Evolutionary conservation across 2,329 filamentous ascomycete genomes (phyloP).

Genomic region (Zopfia rhizophila): DNA sequence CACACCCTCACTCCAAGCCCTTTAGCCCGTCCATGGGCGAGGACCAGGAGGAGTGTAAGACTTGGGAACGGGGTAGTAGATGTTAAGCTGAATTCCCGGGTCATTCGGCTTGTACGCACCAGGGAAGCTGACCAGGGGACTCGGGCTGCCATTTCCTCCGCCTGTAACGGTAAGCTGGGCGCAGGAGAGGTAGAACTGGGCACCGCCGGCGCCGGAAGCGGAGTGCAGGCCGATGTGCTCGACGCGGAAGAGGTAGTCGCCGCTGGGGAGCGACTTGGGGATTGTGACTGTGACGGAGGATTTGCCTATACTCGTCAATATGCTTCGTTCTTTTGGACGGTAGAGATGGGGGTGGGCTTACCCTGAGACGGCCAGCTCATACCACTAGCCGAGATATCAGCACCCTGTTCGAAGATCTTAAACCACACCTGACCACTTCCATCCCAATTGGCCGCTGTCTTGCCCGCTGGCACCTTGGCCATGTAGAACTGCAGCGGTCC

Average conservation of each 20-base stretch:
- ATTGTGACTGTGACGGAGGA: constrained; percentile 42
- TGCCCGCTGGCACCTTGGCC: constrained; percentile 46
- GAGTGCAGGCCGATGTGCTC: constrained; percentile 57
- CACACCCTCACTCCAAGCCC: too few species aligned
- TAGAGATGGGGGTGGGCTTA: constrained; percentile 6
- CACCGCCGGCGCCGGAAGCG: constrained; percentile 35
- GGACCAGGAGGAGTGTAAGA: constrained; percentile 34
- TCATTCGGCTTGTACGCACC: constrained; percentile 47
- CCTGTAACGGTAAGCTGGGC: constrained; percentile 57
- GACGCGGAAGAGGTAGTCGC: constrained; percentile 56
- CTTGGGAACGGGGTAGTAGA: constrained; percentile 41
- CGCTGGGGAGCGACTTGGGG: constrained; percentile 49
- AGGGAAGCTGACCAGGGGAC: constrained; percentile 54
- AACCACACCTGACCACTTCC: constrained; percentile 50
- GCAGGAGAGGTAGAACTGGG: constrained; percentile 57
- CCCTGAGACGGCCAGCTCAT: constrained; percentile 19
- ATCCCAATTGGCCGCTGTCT: constrained; percentile 41
- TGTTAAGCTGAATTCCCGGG: constrained; percentile 40
- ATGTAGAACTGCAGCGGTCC: constrained; percentile 52
- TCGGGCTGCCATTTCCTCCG: constrained; percentile 49
- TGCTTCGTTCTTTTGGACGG: too few species aligned
- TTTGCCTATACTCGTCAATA: constrained; percentile 6
- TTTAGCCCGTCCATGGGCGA: constrained; percentile 31
- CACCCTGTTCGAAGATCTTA: constrained; percentile 45
- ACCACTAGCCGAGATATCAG: constrained; percentile 15